phyloP scores from a whole-genome alignment of 441 rosid species.

The Eruca vesicaria region DNA sequence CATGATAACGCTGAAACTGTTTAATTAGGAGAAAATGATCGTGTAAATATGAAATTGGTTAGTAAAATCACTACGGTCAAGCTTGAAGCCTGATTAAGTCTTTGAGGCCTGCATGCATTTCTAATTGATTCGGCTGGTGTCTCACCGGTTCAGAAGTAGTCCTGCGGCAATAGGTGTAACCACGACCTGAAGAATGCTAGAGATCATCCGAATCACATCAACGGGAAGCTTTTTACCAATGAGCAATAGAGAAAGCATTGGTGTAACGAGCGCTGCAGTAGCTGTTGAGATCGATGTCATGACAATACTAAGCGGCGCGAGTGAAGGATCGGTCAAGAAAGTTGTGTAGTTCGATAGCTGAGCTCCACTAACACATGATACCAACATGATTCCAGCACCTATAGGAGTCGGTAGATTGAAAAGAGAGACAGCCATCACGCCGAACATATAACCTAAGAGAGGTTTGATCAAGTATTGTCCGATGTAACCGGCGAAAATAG shows the following conservation, averaged over 20 bases:
- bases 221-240: slow-evolving; percentile 87
- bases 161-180: slow-evolving; percentile 80
- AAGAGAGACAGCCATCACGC: slow-evolving; percentile 52
- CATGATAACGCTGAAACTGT: too few relatives aligned
- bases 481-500: slow-evolving; percentile 68
- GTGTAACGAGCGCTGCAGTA: slow-evolving; percentile 75
- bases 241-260: slow-evolving; percentile 76
- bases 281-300: slow-evolving; percentile 96
- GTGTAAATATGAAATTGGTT: too few relatives aligned
- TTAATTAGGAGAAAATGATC: too few relatives aligned
- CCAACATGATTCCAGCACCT: slow-evolving; percentile 96
- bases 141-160: slow-evolving; percentile 78
- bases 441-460: slow-evolving; percentile 77
- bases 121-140: not conserved
- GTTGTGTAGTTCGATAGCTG: slow-evolving; percentile 94
- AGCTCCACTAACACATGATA: slow-evolving; percentile 94
- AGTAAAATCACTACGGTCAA: too few relatives aligned
- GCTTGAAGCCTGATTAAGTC: not conserved
- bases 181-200: slow-evolving; percentile 86
- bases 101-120: not conserved
- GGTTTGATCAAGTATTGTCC: slow-evolving; percentile 88
- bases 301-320: slow-evolving; percentile 88
- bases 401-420: slow-evolving; percentile 72
- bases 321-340: slow-evolving; percentile 74
- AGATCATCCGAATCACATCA: slow-evolving; percentile 87